Base-by-base conservation (phyloP, 169 alveolate species). In the Plasmodium ovale region DNA sequence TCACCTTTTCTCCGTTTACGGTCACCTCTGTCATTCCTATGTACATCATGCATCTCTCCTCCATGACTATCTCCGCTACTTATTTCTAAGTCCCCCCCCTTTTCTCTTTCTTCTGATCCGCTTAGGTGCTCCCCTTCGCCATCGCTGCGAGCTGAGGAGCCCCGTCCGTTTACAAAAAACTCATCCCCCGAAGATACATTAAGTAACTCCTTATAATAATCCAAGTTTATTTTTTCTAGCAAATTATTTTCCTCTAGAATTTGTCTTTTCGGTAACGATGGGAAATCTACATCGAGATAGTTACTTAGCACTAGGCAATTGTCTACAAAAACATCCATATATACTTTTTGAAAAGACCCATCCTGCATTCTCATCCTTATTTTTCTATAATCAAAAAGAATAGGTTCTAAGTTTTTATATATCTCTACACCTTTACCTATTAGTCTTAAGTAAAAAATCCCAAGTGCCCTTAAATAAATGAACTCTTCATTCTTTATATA, bases 281-380 rank as follows among this genome's bases (percentile, higher is more conserved):
- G 99, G 49, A 98, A 91, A 54, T 96, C 97, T 16, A 98, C 97
- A 88, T 97, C 99, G 70, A 98, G 93, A 49, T 94, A 90, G 44
- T 93, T 92, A 64, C 95, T 97, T 49, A 95, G 92, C 62, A 95
- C 92, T 85, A 98, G 92, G 87, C 99, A 94, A 84, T 94, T 96
- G 73, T 99, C 99, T 19, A 98, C 98, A 69, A 97, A 97, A 91
- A 97, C 99, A 95, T 99, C 99, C 98, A 99, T 97, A 94, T 97
- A 96, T 56, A 94, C 93, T 42, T 96, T 93, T 49, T 87, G 89
- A 74, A 44, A 77, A 77, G 95, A 92, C 21, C 99, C 99, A 88
- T 96, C 97, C 84, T 93, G 89, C 84, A 96, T 92, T 39, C 99
- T 92, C 56, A 95, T 79, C 56, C 98, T 95, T 37, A 99, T 92